phyloP scores from a whole-genome alignment of 371 early-diverging fungal species.

The Circinella minor region DNA sequence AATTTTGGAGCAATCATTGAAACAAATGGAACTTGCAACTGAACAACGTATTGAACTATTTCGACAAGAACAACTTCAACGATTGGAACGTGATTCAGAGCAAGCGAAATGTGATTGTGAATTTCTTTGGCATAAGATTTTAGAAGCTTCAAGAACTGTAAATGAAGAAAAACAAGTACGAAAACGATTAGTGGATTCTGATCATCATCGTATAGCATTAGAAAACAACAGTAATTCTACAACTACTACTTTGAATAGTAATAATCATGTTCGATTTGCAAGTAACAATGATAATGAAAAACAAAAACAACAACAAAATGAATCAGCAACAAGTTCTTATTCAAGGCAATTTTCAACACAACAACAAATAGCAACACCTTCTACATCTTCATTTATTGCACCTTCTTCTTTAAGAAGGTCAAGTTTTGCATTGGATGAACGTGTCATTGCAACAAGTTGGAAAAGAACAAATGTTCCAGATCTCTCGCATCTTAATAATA shows the following conservation, averaged over 20 bases:
- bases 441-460: slow-evolving; percentile 21
- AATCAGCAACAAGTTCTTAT: not conserved
- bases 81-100: slow-evolving; percentile 22
- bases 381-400: not conserved
- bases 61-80: slow-evolving; percentile 26
- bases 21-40: slow-evolving; percentile 24
- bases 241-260: too few relatives aligned
- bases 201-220: not conserved
- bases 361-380: slow-evolving; percentile 1
- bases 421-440: slow-evolving; percentile 40
- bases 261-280: slow-evolving; percentile 9
- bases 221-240: not conserved
- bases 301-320: not conserved
- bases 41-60: slow-evolving; percentile 34
- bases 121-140: slow-evolving; percentile 37
- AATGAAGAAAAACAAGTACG: slow-evolving; percentile 17
- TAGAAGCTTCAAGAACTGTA: slow-evolving; percentile 28
- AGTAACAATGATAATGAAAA: not conserved
- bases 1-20: slow-evolving; percentile 25
- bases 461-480: slow-evolving; percentile 7
- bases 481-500: not conserved
- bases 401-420: slow-evolving; percentile 19
- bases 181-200: not conserved
- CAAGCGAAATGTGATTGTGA: slow-evolving; percentile 32
- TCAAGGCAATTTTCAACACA: not conserved